These are phyloP conservation scores for Syzygium oleosum DNA, from an alignment of 345 rosid genomes.

Conservation along the genomic window DNA sequence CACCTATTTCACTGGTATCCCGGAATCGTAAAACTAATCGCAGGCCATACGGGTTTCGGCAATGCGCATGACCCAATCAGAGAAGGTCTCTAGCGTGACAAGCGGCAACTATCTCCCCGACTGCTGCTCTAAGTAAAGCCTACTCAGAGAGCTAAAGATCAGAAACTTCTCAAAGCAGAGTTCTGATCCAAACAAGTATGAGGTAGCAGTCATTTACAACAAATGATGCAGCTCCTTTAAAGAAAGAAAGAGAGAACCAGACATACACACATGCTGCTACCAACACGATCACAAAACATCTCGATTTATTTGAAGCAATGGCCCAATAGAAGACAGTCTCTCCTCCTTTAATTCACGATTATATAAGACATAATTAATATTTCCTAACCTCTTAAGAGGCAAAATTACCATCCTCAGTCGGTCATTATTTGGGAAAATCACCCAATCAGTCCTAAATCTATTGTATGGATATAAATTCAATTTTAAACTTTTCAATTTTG, in stretches of 20 bases:
- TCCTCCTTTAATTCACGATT: neutral
- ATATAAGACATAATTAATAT: neutral
- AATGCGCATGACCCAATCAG: neutral
- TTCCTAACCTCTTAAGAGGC: neutral
- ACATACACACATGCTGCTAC: neutral
- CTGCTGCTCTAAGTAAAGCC: neutral
- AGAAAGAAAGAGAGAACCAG: neutral
- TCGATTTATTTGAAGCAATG: neutral
- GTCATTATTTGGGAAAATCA: neutral
- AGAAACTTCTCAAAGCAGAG: neutral
- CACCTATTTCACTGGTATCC: neutral
- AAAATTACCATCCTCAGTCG: neutral
- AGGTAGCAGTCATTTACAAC: neutral
- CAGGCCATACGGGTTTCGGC: neutral
- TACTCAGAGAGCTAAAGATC: neutral
- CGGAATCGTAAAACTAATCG: neutral
- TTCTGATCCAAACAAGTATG: neutral
- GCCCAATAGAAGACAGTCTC: neutral
- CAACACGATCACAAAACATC: neutral
- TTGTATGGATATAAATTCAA: neutral
- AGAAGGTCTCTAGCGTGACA: neutral
- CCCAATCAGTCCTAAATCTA: neutral
- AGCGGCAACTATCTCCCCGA: neutral
- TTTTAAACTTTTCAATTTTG: accelerated
- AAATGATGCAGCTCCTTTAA: neutral